A percentile compares a stretch with the other conserved stretches of the same genome.
phyloP scores from a whole-genome alignment of 2,329 filamentous ascomycete species.

The Leptodontidium sp. region DNA sequence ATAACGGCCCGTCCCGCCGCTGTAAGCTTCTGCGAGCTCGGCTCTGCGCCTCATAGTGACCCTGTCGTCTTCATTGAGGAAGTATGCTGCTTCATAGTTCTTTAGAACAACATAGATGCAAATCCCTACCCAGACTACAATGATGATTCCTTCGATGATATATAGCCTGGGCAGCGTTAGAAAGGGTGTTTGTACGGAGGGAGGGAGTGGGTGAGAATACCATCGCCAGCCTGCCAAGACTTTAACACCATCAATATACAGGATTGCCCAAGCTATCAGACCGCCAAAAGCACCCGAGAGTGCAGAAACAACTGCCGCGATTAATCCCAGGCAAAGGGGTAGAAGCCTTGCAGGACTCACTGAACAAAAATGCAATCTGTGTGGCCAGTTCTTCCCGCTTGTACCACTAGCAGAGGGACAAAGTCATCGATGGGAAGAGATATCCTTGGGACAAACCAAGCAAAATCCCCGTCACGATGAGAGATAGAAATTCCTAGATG shows the following conservation, averaged over 20 bases:
- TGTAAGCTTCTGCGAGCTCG: slow-evolving; percentile 23
- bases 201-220: slow-evolving; percentile 34
- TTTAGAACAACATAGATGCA: slow-evolving; percentile 25
- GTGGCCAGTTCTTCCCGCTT: slow-evolving; percentile 28
- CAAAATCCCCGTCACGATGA: slow-evolving; percentile 22
- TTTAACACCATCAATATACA: slow-evolving; percentile 54
- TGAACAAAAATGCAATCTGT: slow-evolving; percentile 24
- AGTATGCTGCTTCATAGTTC: slow-evolving; percentile 26
- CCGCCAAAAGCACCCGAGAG: slow-evolving; percentile 55
- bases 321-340: neutral
- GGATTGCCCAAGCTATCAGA: slow-evolving; percentile 57
- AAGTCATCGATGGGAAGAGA: slow-evolving; percentile 28
- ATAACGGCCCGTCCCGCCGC: slow-evolving; percentile 22
- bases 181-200: no score
- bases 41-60: slow-evolving; percentile 23
- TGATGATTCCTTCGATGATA: slow-evolving; percentile 53
- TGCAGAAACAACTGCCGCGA: slow-evolving; percentile 29
- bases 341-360: neutral
- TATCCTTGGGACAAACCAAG: slow-evolving; percentile 27
- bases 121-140: slow-evolving; percentile 34
- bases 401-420: slow-evolving; percentile 26
- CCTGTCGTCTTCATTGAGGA: slow-evolving; percentile 26
- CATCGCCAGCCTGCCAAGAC: slow-evolving; percentile 60
- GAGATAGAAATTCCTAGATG: slow-evolving; percentile 14
- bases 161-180: slow-evolving; percentile 48